Evolutionary conservation across 441 rosid species (phyloP).

Genomic region (Raphanus hybrid): DNA sequence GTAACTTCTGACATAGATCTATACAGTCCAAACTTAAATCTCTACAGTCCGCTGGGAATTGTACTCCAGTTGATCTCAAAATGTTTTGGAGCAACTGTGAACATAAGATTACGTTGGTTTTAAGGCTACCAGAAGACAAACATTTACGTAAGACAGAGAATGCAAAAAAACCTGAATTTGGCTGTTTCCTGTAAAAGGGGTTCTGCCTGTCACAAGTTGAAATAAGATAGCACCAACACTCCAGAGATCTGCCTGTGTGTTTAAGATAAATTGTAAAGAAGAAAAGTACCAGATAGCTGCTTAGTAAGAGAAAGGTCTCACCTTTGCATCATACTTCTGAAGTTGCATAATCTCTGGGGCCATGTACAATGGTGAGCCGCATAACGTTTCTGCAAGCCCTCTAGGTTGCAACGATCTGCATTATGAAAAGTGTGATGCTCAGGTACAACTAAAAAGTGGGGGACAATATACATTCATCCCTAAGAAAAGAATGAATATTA

Average conservation of each 20-base stretch:
- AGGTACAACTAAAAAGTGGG: too few relatives aligned
- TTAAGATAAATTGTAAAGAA: conserved; percentile 49
- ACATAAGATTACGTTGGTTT: conserved; percentile 31
- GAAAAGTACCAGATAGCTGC: too few relatives aligned
- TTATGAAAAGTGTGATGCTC: too few relatives aligned
- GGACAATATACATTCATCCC: too few relatives aligned
- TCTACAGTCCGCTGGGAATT: conserved; percentile 64
- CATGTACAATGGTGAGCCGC: too few relatives aligned
- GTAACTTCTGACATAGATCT: conserved; percentile 88
- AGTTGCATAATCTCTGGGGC: background rate
- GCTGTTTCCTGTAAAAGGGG: conserved; percentile 91
- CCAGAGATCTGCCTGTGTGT: conserved; percentile 99
- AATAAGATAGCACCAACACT: conserved; percentile 95
- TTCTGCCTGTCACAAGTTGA: conserved; percentile 93
- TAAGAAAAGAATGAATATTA: conserved; percentile 2
- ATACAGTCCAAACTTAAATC: conserved; percentile 72
- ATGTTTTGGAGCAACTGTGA: conserved; percentile 93
- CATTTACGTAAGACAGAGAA: conserved; percentile 27
- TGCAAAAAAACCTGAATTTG: conserved; percentile 72
- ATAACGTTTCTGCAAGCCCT: too few relatives aligned
- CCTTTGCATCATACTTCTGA: conserved; percentile 99
- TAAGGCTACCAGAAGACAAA: conserved; percentile 27
- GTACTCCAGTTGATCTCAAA: conserved; percentile 77
- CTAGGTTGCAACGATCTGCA: too few relatives aligned
- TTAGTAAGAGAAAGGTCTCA: conserved; percentile 43